These are phyloP conservation scores for Theobroma cacao DNA, from an alignment of 345 rosid species.

Conservation along the genomic window DNA sequence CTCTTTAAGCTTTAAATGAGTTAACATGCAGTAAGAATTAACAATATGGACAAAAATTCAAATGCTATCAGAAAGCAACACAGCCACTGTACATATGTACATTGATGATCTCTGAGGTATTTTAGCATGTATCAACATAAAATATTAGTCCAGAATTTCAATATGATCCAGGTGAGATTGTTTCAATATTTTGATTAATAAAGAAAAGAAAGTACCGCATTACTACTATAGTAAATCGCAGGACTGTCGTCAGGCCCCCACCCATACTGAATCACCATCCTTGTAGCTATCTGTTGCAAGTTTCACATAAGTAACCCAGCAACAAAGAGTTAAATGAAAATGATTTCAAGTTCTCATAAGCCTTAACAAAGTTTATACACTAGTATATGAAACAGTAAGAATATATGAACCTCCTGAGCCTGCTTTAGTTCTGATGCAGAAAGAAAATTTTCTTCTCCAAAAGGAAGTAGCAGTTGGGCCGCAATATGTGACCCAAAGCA, in stretches of 20 bases:
- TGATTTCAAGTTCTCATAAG: neutral
- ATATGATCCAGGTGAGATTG: neutral
- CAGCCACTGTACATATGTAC: neutral
- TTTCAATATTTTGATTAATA: neutral
- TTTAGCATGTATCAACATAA: neutral
- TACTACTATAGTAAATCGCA: conserved; percentile 68
- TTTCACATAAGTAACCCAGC: conserved; percentile 22
- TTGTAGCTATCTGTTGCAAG: conserved; percentile 73
- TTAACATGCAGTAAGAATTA: neutral
- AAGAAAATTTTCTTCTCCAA: conserved; percentile 80
- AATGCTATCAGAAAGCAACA: neutral
- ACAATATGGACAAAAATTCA: neutral
- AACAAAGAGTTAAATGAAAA: conserved; percentile 6
- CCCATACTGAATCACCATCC: conserved; percentile 96
- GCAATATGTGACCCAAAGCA: conserved; percentile 90
- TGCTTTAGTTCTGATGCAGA: conserved; percentile 74
- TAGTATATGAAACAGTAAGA: neutral
- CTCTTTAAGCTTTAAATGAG: neutral
- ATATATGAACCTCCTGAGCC: conserved; percentile 75
- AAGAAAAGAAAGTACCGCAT: conserved; percentile 59
- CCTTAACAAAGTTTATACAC: neutral
- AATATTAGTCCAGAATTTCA: neutral
- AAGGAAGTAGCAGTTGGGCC: conserved; percentile 82
- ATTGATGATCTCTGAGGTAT: neutral
- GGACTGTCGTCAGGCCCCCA: conserved; percentile 98